phyloP scores from a whole-genome alignment of 2,329 filamentous ascomycete genomes.

The Geosmithia morbida region DNA sequence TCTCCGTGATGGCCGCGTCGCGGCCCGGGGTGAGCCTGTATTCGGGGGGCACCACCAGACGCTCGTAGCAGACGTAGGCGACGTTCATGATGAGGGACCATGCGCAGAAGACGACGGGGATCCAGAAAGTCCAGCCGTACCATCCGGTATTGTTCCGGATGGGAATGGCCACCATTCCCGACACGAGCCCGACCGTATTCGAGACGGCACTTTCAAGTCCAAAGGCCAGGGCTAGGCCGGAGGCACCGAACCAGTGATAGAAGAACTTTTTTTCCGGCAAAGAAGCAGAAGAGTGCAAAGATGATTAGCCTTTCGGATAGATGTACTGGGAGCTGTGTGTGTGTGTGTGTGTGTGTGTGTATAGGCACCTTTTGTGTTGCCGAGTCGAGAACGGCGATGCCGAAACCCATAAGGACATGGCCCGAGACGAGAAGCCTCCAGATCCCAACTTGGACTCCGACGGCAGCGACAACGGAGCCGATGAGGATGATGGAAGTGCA shows the following conservation, averaged over 20 bases:
- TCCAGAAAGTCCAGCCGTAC: conserved; percentile 11
- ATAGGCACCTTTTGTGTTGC: no score
- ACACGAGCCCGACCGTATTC: conserved; percentile 8
- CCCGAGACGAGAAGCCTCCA: no score
- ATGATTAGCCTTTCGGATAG: no score
- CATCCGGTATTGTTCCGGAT: conserved; percentile 9
- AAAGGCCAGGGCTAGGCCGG: conserved; percentile 9
- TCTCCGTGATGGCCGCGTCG: no score
- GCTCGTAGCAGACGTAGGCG: conserved; percentile 9
- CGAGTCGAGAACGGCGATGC: no score
- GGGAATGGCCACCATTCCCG: conserved; percentile 9
- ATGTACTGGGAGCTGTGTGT: no score
- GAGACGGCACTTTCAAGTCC: conserved; percentile 9
- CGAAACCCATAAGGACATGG: no score
- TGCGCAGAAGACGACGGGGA: conserved; percentile 8
- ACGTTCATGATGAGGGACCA: conserved; percentile 7
- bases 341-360: no score
- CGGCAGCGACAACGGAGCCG: not conserved
- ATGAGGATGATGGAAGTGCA: conserved; percentile 8
- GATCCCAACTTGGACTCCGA: no score
- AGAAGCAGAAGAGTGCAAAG: no score
- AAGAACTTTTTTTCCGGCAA: conserved; percentile 6
- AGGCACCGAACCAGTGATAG: conserved; percentile 11
- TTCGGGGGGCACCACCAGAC: conserved; percentile 3
- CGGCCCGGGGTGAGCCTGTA: no score